Percentiles rank a stretch among this genome's conserved stretches.
phyloP scores from a whole-genome alignment of 148 eudicot genomes.

The Spergularia bocconei region DNA sequence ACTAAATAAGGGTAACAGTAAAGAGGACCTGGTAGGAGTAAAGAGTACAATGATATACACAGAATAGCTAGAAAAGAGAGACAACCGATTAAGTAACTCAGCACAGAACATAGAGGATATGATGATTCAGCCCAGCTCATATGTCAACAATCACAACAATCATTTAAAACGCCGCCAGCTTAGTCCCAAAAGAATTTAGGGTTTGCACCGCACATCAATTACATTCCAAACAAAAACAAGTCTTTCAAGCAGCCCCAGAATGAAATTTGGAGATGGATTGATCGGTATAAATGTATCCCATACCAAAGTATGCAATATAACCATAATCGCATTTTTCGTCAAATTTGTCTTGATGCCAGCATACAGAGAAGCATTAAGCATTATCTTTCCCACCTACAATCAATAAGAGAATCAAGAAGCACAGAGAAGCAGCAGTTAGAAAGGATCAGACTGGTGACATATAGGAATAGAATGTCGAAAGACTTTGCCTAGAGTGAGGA shows the following conservation, averaged over 20 bases:
- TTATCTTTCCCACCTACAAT: conserved; percentile 75
- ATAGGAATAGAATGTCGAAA: not conserved
- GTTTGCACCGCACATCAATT: no score
- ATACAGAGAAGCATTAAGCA: conserved; percentile 85
- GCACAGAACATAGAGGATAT: no score
- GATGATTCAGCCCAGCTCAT: no score
- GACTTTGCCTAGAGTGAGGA: not conserved
- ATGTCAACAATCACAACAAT: no score
- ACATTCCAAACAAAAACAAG: not conserved
- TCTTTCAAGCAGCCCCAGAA: not conserved
- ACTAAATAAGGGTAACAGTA: no score
- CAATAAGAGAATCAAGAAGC: not conserved
- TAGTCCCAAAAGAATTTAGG: no score
- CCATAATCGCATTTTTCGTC: conserved; percentile 79
- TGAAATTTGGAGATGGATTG: not conserved
- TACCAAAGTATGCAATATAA: conserved; percentile 92
- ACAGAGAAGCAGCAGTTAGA: conserved; percentile 10
- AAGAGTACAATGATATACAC: no score
- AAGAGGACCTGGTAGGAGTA: no score
- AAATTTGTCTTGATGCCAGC: conserved; percentile 73
- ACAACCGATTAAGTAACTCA: no score
- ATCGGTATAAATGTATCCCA: not conserved
- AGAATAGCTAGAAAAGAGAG: no score
- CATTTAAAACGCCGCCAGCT: no score
- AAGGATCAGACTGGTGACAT: not conserved